Percentiles rank a stretch among this genome's conserved stretches.
Conservation (phyloP, 148 eudicot species). For the Mesembryanthemum crystallinum region DNA sequence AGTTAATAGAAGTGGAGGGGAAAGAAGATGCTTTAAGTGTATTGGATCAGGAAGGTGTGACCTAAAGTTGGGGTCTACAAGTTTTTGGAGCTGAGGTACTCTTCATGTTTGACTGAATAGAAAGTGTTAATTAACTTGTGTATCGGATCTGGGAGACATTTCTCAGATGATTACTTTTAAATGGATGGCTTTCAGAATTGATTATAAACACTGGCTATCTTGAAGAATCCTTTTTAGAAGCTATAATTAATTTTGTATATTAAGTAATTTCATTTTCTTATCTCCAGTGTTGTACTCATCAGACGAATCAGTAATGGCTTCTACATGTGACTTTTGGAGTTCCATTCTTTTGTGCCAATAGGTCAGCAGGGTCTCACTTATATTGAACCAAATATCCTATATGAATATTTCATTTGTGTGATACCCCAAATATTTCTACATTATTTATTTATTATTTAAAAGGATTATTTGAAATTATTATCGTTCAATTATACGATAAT, state of each 20-base stretch:
- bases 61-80: constrained; percentile 66
- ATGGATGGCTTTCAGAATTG: constrained; percentile 80
- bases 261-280: background rate
- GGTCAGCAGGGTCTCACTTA: constrained; percentile 35
- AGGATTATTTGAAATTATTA: too few relatives aligned
- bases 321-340: constrained; percentile 84
- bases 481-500: too few relatives aligned
- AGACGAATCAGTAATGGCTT: constrained; percentile 48
- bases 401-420: background rate
- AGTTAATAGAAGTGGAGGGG: constrained; percentile 47
- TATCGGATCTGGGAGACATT: constrained; percentile 49
- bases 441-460: too few relatives aligned
- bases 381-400: background rate
- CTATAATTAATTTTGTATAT: background rate
- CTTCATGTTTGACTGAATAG: constrained; percentile 8
- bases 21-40: constrained; percentile 45
- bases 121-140: background rate
- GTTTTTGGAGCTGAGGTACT: constrained; percentile 84
- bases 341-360: constrained; percentile 48
- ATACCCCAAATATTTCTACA: too few relatives aligned
- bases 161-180: constrained; percentile 55
- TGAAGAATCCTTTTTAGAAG: constrained; percentile 39
- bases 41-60: constrained; percentile 42
- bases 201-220: constrained; percentile 44
- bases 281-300: constrained; percentile 71